Percentiles rank a stretch among this genome's conserved stretches.
Conservation (phyloP, 805 yeast genomes). For the Candida corydali region DNA sequence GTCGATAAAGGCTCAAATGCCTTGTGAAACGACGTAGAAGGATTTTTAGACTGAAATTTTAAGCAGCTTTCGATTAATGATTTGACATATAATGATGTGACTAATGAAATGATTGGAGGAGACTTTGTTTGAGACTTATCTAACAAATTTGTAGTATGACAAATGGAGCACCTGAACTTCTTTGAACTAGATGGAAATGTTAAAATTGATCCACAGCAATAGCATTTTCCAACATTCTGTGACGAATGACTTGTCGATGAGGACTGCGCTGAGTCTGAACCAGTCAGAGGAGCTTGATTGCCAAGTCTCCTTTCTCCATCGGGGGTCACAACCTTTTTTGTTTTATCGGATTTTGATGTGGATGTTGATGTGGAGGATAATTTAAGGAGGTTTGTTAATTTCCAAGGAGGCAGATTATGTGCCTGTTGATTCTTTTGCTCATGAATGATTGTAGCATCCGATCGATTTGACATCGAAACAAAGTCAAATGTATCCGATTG, state of each 20-base stretch:
- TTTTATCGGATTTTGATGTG: neutral
- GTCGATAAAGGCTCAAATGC: conserved; percentile 49
- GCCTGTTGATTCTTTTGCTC: neutral
- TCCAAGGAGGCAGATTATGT: conserved; percentile 1
- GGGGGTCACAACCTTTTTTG: neutral
- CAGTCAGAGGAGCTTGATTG: too few relatives aligned
- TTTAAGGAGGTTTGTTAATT: conserved; percentile 4
- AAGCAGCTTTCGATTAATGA: conserved; percentile 30
- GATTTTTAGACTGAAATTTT: neutral
- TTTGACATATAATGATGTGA: conserved; percentile 31
- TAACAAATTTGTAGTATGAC: conserved; percentile 46
- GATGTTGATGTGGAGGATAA: conserved; percentile 2
- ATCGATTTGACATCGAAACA: neutral
- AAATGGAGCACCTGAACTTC: conserved; percentile 59
- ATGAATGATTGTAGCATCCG: neutral
- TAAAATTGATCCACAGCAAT: conserved; percentile 35
- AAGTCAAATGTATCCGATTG: neutral
- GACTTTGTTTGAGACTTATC: conserved; percentile 6
- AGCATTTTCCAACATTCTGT: conserved; percentile 23
- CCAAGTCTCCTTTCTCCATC: neutral
- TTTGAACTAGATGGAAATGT: conserved; percentile 22
- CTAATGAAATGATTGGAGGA: conserved; percentile 9
- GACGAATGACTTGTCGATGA: neutral
- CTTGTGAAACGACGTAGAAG: conserved; percentile 18
- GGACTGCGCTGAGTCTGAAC: neutral